These are phyloP conservation scores for Dipteronia sinensis DNA, from an alignment of 345 rosid genomes.

Conservation along the genomic window DNA sequence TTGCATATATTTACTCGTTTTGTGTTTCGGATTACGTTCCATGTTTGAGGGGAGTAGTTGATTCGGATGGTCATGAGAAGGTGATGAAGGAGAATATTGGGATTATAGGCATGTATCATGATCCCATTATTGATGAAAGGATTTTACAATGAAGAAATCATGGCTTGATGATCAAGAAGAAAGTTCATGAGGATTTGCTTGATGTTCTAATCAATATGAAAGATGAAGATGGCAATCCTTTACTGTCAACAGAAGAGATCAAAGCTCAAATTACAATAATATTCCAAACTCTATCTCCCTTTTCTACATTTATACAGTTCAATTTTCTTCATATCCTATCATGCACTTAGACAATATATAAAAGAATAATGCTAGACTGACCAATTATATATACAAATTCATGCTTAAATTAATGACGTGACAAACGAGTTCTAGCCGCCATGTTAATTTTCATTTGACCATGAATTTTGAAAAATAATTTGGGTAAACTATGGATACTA, in stretches of 20 bases:
- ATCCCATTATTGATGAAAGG: conserved; percentile 51
- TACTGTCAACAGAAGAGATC: conserved; percentile 48
- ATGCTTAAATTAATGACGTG: no score
- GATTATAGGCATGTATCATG: conserved; percentile 42
- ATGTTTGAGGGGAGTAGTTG: conserved; percentile 33
- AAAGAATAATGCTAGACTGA: no score
- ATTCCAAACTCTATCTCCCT: neutral
- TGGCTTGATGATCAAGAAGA: conserved; percentile 16
- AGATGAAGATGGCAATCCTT: conserved; percentile 31
- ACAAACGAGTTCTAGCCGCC: no score
- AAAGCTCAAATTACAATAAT: conserved; percentile 48
- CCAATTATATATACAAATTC: no score
- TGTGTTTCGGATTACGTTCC: conserved; percentile 51
- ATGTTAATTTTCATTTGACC: no score
- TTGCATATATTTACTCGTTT: neutral
- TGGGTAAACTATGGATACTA: no score
- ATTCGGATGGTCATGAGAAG: conserved; percentile 46
- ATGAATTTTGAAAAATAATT: no score
- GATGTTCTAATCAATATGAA: conserved; percentile 38
- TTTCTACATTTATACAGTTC: no score
- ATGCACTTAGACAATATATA: no score
- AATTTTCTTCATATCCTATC: no score
- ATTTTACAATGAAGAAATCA: conserved; percentile 36
- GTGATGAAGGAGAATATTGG: conserved; percentile 24
- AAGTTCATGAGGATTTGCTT: conserved; percentile 39